Evolutionary conservation across 495 filamentous ascomycete genomes (phyloP).

Genomic region (Hypomontagnella submonticulosa): DNA sequence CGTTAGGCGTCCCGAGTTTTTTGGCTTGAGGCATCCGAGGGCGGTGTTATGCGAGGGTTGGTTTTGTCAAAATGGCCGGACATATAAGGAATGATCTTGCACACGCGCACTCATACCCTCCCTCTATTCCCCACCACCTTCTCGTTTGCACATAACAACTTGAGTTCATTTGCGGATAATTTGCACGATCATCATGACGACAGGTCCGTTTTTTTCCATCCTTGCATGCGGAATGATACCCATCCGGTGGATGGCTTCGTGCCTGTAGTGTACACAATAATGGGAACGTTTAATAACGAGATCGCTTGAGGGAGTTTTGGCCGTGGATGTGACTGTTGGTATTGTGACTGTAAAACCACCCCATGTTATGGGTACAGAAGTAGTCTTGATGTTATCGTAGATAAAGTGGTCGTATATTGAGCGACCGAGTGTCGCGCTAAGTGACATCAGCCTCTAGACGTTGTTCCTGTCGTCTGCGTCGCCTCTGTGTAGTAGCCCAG

Average conservation of each 20-base stretch:
- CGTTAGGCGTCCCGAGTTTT: conserved; percentile 12
- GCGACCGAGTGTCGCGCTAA: too few species aligned
- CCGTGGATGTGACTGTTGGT: not conserved
- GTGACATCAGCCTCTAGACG: too few species aligned
- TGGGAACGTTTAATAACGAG: conserved; percentile 10
- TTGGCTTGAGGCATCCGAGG: not conserved
- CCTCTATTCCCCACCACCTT: not conserved
- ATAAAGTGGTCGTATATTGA: too few species aligned
- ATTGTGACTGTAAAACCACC: too few species aligned
- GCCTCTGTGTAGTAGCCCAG: too few species aligned
- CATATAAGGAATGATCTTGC: conserved; percentile 15
- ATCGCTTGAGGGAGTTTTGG: not conserved
- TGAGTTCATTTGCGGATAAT: conserved; percentile 31
- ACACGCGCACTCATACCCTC: not conserved
- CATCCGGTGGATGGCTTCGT: conserved; percentile 33
- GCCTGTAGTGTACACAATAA: conserved; percentile 35
- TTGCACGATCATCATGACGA: conserved; percentile 22
- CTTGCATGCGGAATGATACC: conserved; percentile 44
- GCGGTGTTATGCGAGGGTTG: not conserved
- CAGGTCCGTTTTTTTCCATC: conserved; percentile 14
- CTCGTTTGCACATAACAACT: conserved; percentile 23
- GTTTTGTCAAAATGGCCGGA: not conserved
- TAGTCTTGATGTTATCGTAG: too few species aligned
- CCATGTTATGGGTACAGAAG: too few species aligned
- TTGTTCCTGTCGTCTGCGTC: too few species aligned